Conservation (phyloP, 2,329 filamentous ascomycete genomes). For the Monilinia vaccinii-corymbosi region DNA sequence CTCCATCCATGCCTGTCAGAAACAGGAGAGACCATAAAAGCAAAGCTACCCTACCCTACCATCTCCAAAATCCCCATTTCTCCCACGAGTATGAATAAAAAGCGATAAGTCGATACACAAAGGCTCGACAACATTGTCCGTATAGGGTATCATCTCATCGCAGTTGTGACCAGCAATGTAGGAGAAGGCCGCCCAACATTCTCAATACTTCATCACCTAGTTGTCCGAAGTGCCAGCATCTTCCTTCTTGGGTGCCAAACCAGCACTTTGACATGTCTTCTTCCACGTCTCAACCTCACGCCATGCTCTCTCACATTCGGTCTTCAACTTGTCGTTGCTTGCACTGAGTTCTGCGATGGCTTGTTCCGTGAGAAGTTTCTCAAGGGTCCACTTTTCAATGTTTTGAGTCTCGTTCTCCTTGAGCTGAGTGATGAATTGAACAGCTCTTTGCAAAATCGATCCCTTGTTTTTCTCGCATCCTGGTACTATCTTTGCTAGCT, state of each 20-base stretch:
- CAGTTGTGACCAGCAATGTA: constrained; percentile 19
- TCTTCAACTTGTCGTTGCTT: constrained; percentile 80
- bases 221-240: constrained; percentile 28
- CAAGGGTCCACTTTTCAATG: constrained; percentile 86
- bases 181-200: constrained; percentile 20
- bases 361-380: constrained; percentile 83
- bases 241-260: constrained; percentile 41
- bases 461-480: constrained; percentile 99
- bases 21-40: background rate
- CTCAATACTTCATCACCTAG: constrained; percentile 24
- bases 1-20: background rate
- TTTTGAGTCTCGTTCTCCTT: constrained; percentile 92
- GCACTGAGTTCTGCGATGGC: constrained; percentile 80
- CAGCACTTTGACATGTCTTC: constrained; percentile 53
- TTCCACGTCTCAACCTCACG: constrained; percentile 74
- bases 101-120: constrained; percentile 25
- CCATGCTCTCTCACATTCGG: constrained; percentile 69
- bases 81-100: constrained; percentile 10
- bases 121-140: constrained; percentile 21
- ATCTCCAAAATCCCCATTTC: constrained; percentile 3
- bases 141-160: constrained; percentile 26
- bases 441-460: constrained; percentile 85
- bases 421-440: constrained; percentile 88
- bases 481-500: constrained; percentile 93
- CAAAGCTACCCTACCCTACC: constrained; percentile 4